Evolutionary conservation across 805 yeast genomes (phyloP).

Genomic region (Metschnikowia cerradonensis): DNA sequence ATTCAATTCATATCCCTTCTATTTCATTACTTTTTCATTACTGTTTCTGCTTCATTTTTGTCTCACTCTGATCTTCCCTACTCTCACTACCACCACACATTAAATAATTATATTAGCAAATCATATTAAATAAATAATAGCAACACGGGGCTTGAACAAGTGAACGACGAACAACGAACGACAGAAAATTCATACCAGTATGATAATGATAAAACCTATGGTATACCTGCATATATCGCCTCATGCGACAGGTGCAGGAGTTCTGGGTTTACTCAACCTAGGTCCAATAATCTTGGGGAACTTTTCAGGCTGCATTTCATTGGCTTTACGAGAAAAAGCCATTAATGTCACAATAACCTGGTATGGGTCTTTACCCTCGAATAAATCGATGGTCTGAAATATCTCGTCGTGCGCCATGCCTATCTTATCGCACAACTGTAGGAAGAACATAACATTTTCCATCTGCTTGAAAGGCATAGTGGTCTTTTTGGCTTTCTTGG

Average conservation of each 20-base stretch:
- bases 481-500: slow-evolving; percentile 52
- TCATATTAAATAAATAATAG: too few relatives aligned
- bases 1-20: too few relatives aligned
- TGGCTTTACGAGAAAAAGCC: slow-evolving; percentile 67
- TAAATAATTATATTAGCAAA: too few relatives aligned
- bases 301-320: slow-evolving; percentile 31
- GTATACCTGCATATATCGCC: not conserved
- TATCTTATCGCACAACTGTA: slow-evolving; percentile 53
- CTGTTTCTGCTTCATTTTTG: too few relatives aligned
- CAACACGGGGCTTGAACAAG: too few relatives aligned
- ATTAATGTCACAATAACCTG: slow-evolving; percentile 72
- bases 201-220: too few relatives aligned
- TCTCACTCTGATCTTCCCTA: too few relatives aligned
- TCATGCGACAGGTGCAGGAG: not conserved
- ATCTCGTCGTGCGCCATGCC: slow-evolving; percentile 81
- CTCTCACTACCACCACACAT: too few relatives aligned
- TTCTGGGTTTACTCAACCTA: slow-evolving; percentile 17
- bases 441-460: slow-evolving; percentile 79
- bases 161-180: too few relatives aligned
- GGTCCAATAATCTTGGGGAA: slow-evolving; percentile 37
- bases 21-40: too few relatives aligned
- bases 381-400: slow-evolving; percentile 75
- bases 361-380: slow-evolving; percentile 70
- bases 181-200: too few relatives aligned
- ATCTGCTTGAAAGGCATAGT: slow-evolving; percentile 72